Evolutionary conservation across 768 basidiomycete genomes (phyloP).

Genomic region (Mycena pura): DNA sequence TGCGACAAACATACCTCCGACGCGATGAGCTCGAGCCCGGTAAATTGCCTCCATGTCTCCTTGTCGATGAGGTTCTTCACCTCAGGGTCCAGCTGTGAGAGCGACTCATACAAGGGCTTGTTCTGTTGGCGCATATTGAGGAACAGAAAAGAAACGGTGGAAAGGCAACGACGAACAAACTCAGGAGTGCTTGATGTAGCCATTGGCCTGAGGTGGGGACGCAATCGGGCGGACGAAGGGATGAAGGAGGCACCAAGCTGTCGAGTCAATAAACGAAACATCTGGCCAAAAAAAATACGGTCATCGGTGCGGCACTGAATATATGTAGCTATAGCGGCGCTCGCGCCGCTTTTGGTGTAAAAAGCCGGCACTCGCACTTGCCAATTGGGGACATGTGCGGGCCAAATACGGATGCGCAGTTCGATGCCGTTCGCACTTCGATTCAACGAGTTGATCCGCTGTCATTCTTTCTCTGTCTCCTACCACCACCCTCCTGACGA

Average conservation of each 20-base stretch:
- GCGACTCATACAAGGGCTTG: constrained; percentile 85
- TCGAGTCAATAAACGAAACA: constrained; percentile 37
- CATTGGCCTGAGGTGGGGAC: constrained; percentile 56
- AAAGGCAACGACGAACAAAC: constrained; percentile 54
- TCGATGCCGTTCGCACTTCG: too few species aligned
- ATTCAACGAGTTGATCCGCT: too few species aligned
- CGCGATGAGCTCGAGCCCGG: constrained; percentile 97
- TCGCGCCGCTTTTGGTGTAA: too few species aligned
- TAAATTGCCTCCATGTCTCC: constrained; percentile 98
- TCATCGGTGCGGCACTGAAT: too few species aligned
- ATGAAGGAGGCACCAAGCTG: constrained; percentile 38
- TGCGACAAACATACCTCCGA: constrained; percentile 76
- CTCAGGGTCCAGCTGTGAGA: constrained; percentile 92
- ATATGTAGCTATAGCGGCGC: too few species aligned
- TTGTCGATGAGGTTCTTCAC: constrained; percentile 98
- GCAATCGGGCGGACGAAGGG: constrained; percentile 32
- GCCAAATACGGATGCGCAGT: too few species aligned
- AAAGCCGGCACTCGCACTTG: too few species aligned
- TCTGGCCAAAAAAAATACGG: constrained; percentile 28
- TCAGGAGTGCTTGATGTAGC: constrained; percentile 63
- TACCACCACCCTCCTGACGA: too few species aligned
- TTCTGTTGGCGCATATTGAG: constrained; percentile 79
- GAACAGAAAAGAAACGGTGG: neutral
- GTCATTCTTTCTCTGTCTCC: too few species aligned
- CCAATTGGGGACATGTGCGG: too few species aligned